Evolutionary conservation across 2,329 filamentous ascomycete species (phyloP), one percentile per base, ranked within the genome.

Genomic region (Alternaria ventricosa): DNA sequence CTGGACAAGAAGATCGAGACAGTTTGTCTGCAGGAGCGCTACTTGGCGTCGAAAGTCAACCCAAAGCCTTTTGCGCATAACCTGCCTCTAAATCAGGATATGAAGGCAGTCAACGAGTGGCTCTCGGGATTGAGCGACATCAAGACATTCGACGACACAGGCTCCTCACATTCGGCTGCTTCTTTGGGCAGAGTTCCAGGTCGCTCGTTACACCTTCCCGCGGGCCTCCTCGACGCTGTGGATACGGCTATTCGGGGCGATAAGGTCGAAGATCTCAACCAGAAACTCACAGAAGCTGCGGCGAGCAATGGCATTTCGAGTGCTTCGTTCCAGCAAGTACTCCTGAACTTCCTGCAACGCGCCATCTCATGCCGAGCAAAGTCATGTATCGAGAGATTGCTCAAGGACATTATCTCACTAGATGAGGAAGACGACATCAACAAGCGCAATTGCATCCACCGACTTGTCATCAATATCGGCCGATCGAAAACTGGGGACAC

Each of bases 351-450:
- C 57, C 81, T 97, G 60, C 90, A 97, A 81, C 85, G 92, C 64
- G 87, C 92, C 1, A 92, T 96, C 61, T 90, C 91, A 4, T 87
- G 87, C 61, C 88, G 88, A 55, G 88, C 92, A 0, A 90, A 87
- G 72, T 80, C 84, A 23, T 94, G 89, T 73, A 91, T 97, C 54
- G 82, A 87, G n/a, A 87, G 87, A 61, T 85, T 98, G 1, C 80
- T 99, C 3, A 82, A 84, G 11, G 86, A 89, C 45, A 85, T 96
- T 55, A 86, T 89, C 47, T 89, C 87, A 1, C 85, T 98, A 3
- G 90, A 97, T 54, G 94, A 97, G 75, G 88, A 92, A 3, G 92
- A 97, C 70, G 96, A 98, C 75, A 93, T 99, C 76, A 97, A 98
- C 80, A 90, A 91, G 72, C 90, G 96, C 12, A 99, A 97, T 77